phyloP scores from a whole-genome alignment of 352 stramenopile genomes.

The Pythium plurisporium region DNA sequence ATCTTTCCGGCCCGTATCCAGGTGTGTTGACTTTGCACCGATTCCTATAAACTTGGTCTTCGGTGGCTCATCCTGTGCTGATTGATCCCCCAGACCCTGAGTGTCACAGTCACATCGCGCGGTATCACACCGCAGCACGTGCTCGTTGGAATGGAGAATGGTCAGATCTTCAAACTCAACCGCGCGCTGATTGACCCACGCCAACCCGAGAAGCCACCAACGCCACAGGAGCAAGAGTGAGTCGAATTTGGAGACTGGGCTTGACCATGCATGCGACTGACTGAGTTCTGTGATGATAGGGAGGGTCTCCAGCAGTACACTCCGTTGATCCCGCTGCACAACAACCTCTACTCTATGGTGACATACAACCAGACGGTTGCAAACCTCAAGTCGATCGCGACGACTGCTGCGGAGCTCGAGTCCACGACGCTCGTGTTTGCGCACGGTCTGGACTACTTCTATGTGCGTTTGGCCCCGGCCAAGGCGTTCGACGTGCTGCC shows the following conservation, averaged over 20 bases:
- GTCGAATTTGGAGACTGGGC: not conserved
- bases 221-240: conserved; percentile 64
- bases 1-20: conserved; percentile 88
- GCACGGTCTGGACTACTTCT: conserved; percentile 93
- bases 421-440: conserved; percentile 94
- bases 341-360: conserved; percentile 78
- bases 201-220: conserved; percentile 90
- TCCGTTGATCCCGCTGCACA: conserved; percentile 88
- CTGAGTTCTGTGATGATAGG: conserved; percentile 10
- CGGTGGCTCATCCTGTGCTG: not conserved
- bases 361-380: conserved; percentile 91
- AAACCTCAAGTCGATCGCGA: conserved; percentile 64
- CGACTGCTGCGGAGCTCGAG: conserved; percentile 87
- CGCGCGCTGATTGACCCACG: conserved; percentile 92
- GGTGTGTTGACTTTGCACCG: too few relatives aligned
- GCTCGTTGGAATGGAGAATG: conserved; percentile 89
- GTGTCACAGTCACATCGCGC: conserved; percentile 89
- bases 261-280: not conserved
- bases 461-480: conserved; percentile 89
- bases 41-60: too few relatives aligned
- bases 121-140: conserved; percentile 95
- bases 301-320: conserved; percentile 87
- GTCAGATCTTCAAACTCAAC: conserved; percentile 92
- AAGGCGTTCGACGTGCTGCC: conserved; percentile 95
- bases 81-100: conserved; percentile 54